phyloP scores from a whole-genome alignment of 371 early-diverging fungal genomes.

The Funneliformis caledonium region DNA sequence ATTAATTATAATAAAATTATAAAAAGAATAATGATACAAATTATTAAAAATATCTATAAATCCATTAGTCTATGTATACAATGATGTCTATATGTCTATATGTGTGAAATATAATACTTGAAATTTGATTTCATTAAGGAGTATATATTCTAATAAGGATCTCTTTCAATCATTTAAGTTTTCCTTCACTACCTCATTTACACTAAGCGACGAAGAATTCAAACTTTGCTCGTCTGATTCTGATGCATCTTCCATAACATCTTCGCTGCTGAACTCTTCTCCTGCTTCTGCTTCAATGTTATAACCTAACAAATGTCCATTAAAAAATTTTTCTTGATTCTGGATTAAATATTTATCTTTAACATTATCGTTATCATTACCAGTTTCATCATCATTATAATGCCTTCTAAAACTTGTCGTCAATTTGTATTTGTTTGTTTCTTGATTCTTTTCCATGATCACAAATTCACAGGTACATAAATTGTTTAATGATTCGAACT shows the following conservation, averaged over 20 bases:
- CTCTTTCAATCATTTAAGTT: background rate
- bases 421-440: constrained; percentile 6
- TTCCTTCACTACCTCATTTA: background rate
- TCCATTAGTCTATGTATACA: too few species aligned
- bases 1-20: too few species aligned
- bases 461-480: constrained; percentile 43
- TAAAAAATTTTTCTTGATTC: background rate
- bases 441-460: constrained; percentile 39
- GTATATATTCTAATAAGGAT: too few species aligned
- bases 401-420: background rate
- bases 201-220: background rate
- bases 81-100: too few species aligned
- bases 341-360: background rate
- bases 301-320: background rate
- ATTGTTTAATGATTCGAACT: constrained; percentile 44
- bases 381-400: background rate
- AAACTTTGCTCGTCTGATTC: background rate
- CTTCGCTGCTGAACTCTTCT: background rate
- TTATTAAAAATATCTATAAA: too few species aligned
- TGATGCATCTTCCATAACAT: background rate
- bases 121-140: too few species aligned
- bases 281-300: background rate
- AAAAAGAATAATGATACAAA: too few species aligned
- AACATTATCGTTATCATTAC: background rate
- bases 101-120: too few species aligned